Base-by-base conservation (phyloP, 1,284 basidiomycete genomes). In the Leucoagaricus sp. region DNA sequence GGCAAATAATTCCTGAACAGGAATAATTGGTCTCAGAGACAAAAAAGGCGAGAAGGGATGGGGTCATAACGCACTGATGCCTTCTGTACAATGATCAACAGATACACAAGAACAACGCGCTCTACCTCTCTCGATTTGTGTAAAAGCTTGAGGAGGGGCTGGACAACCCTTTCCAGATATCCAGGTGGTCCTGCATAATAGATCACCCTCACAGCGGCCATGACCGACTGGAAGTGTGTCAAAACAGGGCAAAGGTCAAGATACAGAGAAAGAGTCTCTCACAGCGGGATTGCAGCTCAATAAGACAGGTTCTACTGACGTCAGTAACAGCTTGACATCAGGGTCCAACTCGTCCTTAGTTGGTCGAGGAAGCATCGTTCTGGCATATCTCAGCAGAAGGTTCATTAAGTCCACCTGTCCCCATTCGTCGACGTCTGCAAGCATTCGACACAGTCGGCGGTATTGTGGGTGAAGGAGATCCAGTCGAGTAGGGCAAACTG, bases 401-500 rank as follows among this genome's bases (percentile, higher is more conserved):
- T 90, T 83, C 53, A 97, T 76, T 7, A 95, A 74, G 42, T 89
- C 84, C 4, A 91, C 82, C 70, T 98, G 97, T 0, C 93, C 94
- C 96, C 96, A 99, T 69, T 97, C 95, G 66, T 99, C 96, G 15
- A 91, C 89, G 65, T 99, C 96, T 29, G 93, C 81, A 1, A 99
- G 76, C 13, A 92, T 81, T 45, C 84, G 82, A 67, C 94, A 98
- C 46, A 96, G 78, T 44, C 91, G 85, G 26, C 96, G 82, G 66
- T 92, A 99, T 66, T 96, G 91, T 23, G 83, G 82, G 68, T 99
- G 97, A 0, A 99, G 73, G 5, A 98, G 83, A 65, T 96, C 92
- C 28, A 94, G 80, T 23, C 89, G 82, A 0, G 90, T 87, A 0
- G 93, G 91, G 67, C 92, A 94, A 23, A 97, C 83, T 1, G 84